Percentiles rank a stretch among this genome's conserved stretches.
Conservation (phyloP, 1,139 yeast genomes). For the Kodamaea alishanica region DNA sequence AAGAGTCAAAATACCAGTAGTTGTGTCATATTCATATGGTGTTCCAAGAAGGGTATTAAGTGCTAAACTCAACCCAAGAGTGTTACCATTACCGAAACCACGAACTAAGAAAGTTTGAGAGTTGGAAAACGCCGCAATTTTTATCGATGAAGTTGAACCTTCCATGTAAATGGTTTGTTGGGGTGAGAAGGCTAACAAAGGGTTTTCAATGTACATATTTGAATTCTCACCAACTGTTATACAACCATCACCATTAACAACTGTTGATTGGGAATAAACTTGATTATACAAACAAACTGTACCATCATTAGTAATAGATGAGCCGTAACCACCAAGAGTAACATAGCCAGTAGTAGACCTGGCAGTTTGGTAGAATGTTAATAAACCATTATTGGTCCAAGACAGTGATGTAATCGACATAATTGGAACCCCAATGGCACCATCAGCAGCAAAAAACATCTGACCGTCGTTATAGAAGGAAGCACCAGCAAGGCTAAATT, state of each 20-base stretch:
- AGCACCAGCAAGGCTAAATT: conserved; percentile 17
- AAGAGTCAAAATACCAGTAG: conserved; percentile 22
- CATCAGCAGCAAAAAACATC: conserved; percentile 25
- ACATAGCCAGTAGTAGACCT: conserved; percentile 17
- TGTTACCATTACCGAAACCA: conserved; percentile 32
- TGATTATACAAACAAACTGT: conserved; percentile 27
- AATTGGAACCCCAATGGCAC: conserved; percentile 17
- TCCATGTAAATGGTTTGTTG: conserved; percentile 25
- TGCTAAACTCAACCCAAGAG: conserved; percentile 21
- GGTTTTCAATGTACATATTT: conserved; percentile 17
- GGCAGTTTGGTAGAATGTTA: conserved; percentile 19
- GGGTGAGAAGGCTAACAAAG: conserved; percentile 15
- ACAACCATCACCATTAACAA: conserved; percentile 29
- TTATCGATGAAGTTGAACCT: conserved; percentile 17
- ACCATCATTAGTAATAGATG: conserved; percentile 25
- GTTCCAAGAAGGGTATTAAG: conserved; percentile 9
- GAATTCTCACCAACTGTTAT: conserved; percentile 22
- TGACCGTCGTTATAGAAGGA: conserved; percentile 26
- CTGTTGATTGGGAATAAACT: conserved; percentile 24
- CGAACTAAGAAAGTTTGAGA: conserved; percentile 24
- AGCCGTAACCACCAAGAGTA: conserved; percentile 18
- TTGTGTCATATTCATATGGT: conserved; percentile 13
- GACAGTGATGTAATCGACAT: conserved; percentile 17
- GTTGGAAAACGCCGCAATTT: conserved; percentile 18
- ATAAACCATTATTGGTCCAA: conserved; percentile 26